Percentiles rank a stretch among this genome's conserved stretches.
Conservation (phyloP, 352 stramenopile genomes). For the Poterioochromonas sp. region DNA sequence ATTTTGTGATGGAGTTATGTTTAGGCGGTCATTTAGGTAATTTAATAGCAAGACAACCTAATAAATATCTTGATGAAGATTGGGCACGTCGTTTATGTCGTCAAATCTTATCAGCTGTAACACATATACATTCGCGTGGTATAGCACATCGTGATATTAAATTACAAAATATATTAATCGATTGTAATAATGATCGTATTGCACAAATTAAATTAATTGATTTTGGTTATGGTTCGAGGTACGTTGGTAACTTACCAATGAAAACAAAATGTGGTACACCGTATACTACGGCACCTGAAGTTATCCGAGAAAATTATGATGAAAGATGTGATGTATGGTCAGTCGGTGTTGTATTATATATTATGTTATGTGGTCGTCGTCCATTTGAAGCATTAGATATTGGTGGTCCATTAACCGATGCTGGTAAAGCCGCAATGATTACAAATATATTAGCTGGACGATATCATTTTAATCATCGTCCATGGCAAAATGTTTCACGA, state of each 20-base stretch:
- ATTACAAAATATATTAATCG: constrained; percentile 30
- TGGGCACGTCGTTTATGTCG: not conserved
- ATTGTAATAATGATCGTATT: not conserved
- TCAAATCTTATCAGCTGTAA: constrained; percentile 15
- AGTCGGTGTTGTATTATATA: constrained; percentile 76
- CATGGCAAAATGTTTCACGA: not conserved
- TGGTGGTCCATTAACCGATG: not conserved
- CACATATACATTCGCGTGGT: constrained; percentile 23
- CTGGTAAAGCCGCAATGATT: constrained; percentile 31
- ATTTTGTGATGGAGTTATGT: constrained; percentile 31
- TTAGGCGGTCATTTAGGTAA: constrained; percentile 12
- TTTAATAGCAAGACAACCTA: not conserved
- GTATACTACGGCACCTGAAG: constrained; percentile 73
- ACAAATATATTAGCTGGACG: constrained; percentile 26
- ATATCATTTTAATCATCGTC: constrained; percentile 18
- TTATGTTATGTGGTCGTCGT: constrained; percentile 60
- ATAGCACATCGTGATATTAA: constrained; percentile 31
- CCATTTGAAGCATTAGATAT: constrained; percentile 26
- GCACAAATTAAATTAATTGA: constrained; percentile 30
- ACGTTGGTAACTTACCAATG: not conserved
- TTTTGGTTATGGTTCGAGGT: constrained; percentile 22
- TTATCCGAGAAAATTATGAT: constrained; percentile 52
- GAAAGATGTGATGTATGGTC: constrained; percentile 76
- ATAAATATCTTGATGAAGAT: not conserved
- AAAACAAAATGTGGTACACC: constrained; percentile 84